phyloP scores from a whole-genome alignment of 352 stramenopile species.

The Pythium phragmitis region DNA sequence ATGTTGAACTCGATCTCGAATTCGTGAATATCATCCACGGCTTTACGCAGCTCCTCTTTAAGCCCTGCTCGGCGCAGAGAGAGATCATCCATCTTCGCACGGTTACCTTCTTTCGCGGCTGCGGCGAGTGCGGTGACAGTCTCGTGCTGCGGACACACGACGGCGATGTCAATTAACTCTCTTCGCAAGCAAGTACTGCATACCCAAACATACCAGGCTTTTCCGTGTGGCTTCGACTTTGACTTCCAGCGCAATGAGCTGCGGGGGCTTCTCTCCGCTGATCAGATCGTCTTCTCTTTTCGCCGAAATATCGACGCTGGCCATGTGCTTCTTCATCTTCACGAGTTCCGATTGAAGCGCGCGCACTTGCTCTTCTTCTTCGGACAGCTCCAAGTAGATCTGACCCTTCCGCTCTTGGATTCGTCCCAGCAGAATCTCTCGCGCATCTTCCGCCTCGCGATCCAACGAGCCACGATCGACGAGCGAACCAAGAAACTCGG shows the following conservation, averaged over 20 bases:
- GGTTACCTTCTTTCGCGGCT: constrained; percentile 51
- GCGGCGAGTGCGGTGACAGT: constrained; percentile 60
- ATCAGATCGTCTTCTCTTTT: constrained; percentile 79
- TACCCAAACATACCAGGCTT: constrained; percentile 44
- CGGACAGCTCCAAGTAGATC: constrained; percentile 56
- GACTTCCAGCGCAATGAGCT: constrained; percentile 79
- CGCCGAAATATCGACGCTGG: constrained; percentile 54
- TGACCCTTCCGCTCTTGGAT: constrained; percentile 52
- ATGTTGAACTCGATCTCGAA: constrained; percentile 66
- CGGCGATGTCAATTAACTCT: not conserved
- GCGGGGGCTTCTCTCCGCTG: constrained; percentile 71
- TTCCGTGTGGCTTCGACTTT: constrained; percentile 66
- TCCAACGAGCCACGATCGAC: constrained; percentile 67
- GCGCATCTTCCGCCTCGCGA: constrained; percentile 53
- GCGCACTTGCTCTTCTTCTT: constrained; percentile 55
- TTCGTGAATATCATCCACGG: constrained; percentile 68
- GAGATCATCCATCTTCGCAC: constrained; percentile 58
- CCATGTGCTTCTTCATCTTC: constrained; percentile 67
- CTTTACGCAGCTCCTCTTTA: constrained; percentile 68
- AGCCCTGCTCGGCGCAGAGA: constrained; percentile 56
- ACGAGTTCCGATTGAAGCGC: constrained; percentile 63
- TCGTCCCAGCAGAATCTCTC: constrained; percentile 54
- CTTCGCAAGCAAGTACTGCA: not conserved
- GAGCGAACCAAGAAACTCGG: constrained; percentile 58
- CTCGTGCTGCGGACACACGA: constrained; percentile 34